Conservation (phyloP, 208 protist species). For the Vickermania spadyakhi region DNA sequence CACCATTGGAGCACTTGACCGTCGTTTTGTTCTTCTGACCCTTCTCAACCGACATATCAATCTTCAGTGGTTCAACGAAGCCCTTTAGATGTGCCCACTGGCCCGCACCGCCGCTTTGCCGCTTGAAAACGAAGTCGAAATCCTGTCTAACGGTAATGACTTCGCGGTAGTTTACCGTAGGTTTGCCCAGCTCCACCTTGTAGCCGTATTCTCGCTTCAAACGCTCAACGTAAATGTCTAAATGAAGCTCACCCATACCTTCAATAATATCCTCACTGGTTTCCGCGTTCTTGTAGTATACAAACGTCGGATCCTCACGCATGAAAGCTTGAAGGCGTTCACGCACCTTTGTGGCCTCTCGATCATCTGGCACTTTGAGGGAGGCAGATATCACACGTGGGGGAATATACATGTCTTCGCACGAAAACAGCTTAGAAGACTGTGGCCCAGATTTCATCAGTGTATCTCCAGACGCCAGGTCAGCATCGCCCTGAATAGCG, state of each 20-base stretch:
- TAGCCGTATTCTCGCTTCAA: slow-evolving; percentile 93
- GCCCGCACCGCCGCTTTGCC: slow-evolving; percentile 97
- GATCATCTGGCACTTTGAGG: slow-evolving; percentile 86
- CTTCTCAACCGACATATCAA: slow-evolving; percentile 89
- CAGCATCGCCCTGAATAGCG: slow-evolving; percentile 97
- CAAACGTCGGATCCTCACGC: slow-evolving; percentile 96
- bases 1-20: slow-evolving; percentile 90
- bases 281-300: slow-evolving; percentile 90
- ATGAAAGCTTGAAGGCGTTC: slow-evolving; percentile 90
- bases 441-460: slow-evolving; percentile 81
- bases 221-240: slow-evolving; percentile 96
- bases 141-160: slow-evolving; percentile 83
- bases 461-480: slow-evolving; percentile 96
- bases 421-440: slow-evolving; percentile 58
- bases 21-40: slow-evolving; percentile 82
- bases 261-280: slow-evolving; percentile 93
- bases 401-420: slow-evolving; percentile 97
- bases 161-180: slow-evolving; percentile 96
- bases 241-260: slow-evolving; percentile 96
- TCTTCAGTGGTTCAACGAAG: slow-evolving; percentile 83
- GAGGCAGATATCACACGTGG: slow-evolving; percentile 97
- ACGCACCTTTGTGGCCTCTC: slow-evolving; percentile 59
- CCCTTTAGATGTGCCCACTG: slow-evolving; percentile 97
- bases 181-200: slow-evolving; percentile 88
- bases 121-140: slow-evolving; percentile 98